Evolutionary conservation across 495 filamentous ascomycete species (phyloP), one percentile per base, ranked within the genome.

Genomic region (Usnea hakonensis): DNA sequence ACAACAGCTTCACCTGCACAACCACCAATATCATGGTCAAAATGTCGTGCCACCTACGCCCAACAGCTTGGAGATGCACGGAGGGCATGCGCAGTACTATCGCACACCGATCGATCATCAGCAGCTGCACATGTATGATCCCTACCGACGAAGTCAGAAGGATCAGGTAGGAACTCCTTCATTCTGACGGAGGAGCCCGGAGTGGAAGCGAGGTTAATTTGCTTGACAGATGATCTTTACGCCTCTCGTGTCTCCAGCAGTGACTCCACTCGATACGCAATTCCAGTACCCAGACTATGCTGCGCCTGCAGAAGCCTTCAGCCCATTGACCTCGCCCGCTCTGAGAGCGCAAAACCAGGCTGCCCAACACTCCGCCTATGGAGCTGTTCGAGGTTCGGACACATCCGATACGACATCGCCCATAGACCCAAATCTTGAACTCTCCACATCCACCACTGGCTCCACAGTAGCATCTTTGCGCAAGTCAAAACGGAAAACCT

Each of bases 231-330:
- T 92, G 75, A 80, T 90, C 30, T 97, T 96, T 73, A 98, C 94
- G 9, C 94, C 94, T 11, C 83, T 98, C 35, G 89, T 95, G 10
- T 97, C 94, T 38, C 94, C 94, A 23, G 93, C 91, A 4, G 93
- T 97, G 68, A 96, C 93, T 13, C 93, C 94, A 33, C 80, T 94
- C 53, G 92, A 96, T 65, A 81, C 83, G 37, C 88, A 91, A 69
- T 95, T 95, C 72, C 80, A 85, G 50, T 83, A 91, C 48, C 83
- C 86, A 14, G 89, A 91, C 62, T 97, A 90, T 70, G 85, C 87
- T 16, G 84, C 91, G 16, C 88, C 89, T 13, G 86, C 88, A n/a
- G 90, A 91, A 48, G 92, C 94, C 72, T 96, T 97, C 70, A 97
- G 91, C 66, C 94, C 94, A 7, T 78, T 98, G 50, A 95, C 89